phyloP scores from a whole-genome alignment of 2,329 filamentous ascomycete species.

The Orbilia blumenaviensis region DNA sequence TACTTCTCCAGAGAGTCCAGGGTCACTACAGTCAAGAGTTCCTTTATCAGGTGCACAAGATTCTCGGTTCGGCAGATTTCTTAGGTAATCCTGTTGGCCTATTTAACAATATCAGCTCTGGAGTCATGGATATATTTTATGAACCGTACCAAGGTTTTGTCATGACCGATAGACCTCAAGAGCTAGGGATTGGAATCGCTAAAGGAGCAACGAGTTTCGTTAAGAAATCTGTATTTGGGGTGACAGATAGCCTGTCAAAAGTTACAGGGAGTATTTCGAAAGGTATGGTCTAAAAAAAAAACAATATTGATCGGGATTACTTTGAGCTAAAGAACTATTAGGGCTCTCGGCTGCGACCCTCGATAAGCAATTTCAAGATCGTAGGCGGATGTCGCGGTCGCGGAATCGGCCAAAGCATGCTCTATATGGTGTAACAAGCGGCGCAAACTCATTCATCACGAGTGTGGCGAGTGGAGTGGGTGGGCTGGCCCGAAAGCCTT shows the following conservation, averaged over 20 bases:
- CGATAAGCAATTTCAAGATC: conserved; percentile 98
- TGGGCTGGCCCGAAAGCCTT: conserved; percentile 88
- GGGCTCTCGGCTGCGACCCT: conserved; percentile 89
- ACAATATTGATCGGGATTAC: not conserved
- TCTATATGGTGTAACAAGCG: conserved; percentile 92
- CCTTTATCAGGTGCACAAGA: conserved; percentile 94
- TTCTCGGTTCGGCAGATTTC: conserved; percentile 96
- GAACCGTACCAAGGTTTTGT: conserved; percentile 98
- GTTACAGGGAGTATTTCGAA: conserved; percentile 97
- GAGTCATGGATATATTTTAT: conserved; percentile 98
- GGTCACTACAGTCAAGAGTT: conserved; percentile 98
- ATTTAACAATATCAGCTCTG: conserved; percentile 98
- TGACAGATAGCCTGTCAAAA: conserved; percentile 97
- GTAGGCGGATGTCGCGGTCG: conserved; percentile 88
- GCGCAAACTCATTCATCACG: conserved; percentile 91
- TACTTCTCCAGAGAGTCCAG: conserved; percentile 84
- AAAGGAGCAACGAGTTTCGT: conserved; percentile 97
- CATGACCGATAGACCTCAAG: conserved; percentile 92
- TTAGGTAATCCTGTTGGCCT: conserved; percentile 95
- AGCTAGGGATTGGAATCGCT: conserved; percentile 92
- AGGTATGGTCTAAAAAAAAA: conserved; percentile 64
- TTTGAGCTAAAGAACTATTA: conserved; percentile 20
- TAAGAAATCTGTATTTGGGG: conserved; percentile 97
- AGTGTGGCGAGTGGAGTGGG: conserved; percentile 94
- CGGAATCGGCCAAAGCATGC: conserved; percentile 97